Conservation (phyloP, 495 filamentous ascomycete species). For the Hypomontagnella monticulosa region DNA sequence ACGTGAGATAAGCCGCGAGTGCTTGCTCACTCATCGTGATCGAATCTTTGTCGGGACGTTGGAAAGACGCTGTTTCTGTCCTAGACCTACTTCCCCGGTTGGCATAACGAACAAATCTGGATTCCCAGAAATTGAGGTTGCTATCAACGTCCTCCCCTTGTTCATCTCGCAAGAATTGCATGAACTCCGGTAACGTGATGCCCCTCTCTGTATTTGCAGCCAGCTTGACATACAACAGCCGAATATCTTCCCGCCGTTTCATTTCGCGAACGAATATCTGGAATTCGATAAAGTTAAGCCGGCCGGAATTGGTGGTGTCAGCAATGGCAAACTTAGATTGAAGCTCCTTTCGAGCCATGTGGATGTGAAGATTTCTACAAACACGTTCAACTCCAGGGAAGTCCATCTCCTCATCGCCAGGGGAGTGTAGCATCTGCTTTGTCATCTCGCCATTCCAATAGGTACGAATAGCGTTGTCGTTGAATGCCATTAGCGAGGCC, state of each 20-base stretch:
- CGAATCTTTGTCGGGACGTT: slow-evolving; percentile 54
- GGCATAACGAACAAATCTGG: slow-evolving; percentile 68
- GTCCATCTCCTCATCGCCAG: slow-evolving; percentile 75
- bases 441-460: slow-evolving; percentile 92
- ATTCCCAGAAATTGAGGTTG: slow-evolving; percentile 72
- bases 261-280: slow-evolving; percentile 80
- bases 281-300: slow-evolving; percentile 80
- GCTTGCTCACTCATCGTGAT: slow-evolving; percentile 75
- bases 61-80: slow-evolving; percentile 57
- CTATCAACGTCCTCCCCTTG: slow-evolving; percentile 80
- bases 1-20: slow-evolving; percentile 80
- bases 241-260: slow-evolving; percentile 85
- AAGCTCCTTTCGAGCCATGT: slow-evolving; percentile 79
- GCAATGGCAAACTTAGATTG: slow-evolving; percentile 78
- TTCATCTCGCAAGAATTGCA: slow-evolving; percentile 74
- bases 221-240: slow-evolving; percentile 68
- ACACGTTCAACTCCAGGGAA: slow-evolving; percentile 79
- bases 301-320: slow-evolving; percentile 68
- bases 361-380: slow-evolving; percentile 88
- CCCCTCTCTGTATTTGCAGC: slow-evolving; percentile 64
- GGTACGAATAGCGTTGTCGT: slow-evolving; percentile 78
- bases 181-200: slow-evolving; percentile 75
- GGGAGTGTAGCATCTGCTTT: slow-evolving; percentile 65
- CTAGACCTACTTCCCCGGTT: slow-evolving; percentile 55
- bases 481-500: slow-evolving; percentile 80